Evolutionary conservation across 352 stramenopile genomes (phyloP).

Genomic region (Pythium phragmiticola): DNA sequence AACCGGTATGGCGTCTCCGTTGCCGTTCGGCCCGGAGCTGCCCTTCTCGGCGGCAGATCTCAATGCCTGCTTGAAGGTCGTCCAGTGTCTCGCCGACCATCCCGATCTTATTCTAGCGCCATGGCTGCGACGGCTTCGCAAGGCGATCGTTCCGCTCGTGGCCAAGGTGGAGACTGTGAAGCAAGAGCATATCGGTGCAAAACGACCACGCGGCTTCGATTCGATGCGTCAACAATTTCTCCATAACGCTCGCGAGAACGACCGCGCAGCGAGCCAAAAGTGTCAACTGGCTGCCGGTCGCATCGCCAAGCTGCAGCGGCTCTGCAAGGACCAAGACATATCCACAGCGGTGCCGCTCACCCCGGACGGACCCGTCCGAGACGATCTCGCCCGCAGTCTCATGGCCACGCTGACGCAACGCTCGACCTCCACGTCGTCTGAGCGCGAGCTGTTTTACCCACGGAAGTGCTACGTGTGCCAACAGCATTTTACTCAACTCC

Average conservation of each 20-base stretch:
- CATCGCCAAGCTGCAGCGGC: constrained; percentile 69
- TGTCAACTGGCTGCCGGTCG: constrained; percentile 15
- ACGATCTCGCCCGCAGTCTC: constrained; percentile 34
- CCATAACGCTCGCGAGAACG: constrained; percentile 67
- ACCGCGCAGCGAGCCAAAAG: constrained; percentile 17
- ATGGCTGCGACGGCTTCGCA: constrained; percentile 67
- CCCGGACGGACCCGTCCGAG: constrained; percentile 83
- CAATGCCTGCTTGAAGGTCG: constrained; percentile 42
- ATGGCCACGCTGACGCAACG: background rate
- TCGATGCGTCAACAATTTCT: constrained; percentile 18
- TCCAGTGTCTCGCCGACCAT: constrained; percentile 45
- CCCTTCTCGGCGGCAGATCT: constrained; percentile 69
- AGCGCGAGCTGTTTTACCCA: constrained; percentile 42
- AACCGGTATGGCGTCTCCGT: background rate
- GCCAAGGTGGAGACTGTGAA: constrained; percentile 70
- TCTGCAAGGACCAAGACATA: constrained; percentile 75
- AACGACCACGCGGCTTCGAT: constrained; percentile 72
- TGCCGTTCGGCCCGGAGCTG: constrained; percentile 30
- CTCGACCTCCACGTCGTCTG: background rate
- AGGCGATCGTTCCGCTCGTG: constrained; percentile 59
- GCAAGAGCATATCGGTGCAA: constrained; percentile 60
- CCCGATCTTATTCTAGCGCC: constrained; percentile 49
- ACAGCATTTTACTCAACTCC: constrained; percentile 88
- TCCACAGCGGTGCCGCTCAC: constrained; percentile 62
- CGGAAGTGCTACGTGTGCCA: constrained; percentile 97